A percentile compares a stretch with the other conserved stretches of the same genome.
These are phyloP conservation scores for Trypanosomatidae sp. DNA, from an alignment of 208 protist species.

Conservation along the genomic window DNA sequence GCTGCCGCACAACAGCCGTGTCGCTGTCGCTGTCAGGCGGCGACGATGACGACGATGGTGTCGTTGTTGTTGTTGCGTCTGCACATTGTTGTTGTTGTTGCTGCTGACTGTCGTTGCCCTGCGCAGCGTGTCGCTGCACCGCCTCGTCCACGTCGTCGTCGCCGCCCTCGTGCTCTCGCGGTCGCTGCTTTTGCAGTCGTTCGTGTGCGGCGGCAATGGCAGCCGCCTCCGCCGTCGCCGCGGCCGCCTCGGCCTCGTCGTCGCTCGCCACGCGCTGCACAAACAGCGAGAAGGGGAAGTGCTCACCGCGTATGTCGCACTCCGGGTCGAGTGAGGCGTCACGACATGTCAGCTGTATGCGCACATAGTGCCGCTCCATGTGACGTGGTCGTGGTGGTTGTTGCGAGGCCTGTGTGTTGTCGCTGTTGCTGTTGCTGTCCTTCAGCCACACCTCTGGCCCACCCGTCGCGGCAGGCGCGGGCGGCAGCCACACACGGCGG, in stretches of 20 bases:
- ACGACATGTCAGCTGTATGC: constrained; percentile 59
- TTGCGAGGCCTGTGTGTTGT: neutral
- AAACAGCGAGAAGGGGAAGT: constrained; percentile 82
- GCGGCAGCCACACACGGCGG: constrained; percentile 46
- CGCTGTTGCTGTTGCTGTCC: neutral
- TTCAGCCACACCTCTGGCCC: neutral
- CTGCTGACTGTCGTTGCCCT: too few species aligned
- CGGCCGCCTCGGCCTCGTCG: neutral
- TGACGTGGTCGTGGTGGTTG: neutral
- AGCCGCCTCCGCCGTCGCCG: neutral
- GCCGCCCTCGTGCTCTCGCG: neutral
- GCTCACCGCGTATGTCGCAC: constrained; percentile 72
- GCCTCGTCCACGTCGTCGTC: neutral
- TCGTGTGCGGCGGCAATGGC: too few species aligned
- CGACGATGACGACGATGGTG: neutral
- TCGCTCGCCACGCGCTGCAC: constrained; percentile 18
- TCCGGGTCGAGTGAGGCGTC: constrained; percentile 77
- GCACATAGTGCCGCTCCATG: constrained; percentile 54
- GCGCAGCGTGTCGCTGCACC: too few species aligned
- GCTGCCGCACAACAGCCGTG: too few species aligned
- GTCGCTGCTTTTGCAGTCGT: neutral
- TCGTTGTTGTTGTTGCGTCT: too few species aligned
- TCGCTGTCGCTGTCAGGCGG: constrained; percentile 7
- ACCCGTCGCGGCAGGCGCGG: constrained; percentile 2
- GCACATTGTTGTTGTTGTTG: too few species aligned